Conservation (phyloP, 805 yeast genomes). For the Middelhovenomyces tepae region DNA sequence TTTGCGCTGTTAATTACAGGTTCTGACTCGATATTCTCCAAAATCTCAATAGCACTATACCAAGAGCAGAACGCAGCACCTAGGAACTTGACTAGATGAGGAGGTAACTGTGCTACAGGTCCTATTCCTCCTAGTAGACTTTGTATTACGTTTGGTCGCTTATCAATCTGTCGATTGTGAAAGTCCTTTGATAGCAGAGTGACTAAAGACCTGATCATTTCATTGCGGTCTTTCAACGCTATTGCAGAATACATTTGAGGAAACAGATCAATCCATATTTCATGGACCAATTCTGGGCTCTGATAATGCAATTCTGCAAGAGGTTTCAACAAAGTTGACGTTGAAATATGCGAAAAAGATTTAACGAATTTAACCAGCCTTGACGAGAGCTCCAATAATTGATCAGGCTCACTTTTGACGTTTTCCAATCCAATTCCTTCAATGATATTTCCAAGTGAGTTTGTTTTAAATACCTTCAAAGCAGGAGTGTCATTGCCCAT, state of each 20-base stretch:
- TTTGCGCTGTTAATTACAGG: slow-evolving; percentile 61
- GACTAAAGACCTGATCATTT: slow-evolving; percentile 73
- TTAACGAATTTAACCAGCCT: slow-evolving; percentile 24
- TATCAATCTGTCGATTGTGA: slow-evolving; percentile 82
- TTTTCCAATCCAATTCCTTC: slow-evolving; percentile 20
- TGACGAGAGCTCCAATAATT: slow-evolving; percentile 25
- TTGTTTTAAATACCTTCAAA: slow-evolving; percentile 9
- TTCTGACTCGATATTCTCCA: slow-evolving; percentile 58
- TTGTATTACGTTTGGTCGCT: slow-evolving; percentile 79
- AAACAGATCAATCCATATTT: slow-evolving; percentile 76
- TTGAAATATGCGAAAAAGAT: slow-evolving; percentile 35
- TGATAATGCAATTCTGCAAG: slow-evolving; percentile 74
- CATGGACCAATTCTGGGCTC: slow-evolving; percentile 68
- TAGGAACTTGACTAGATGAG: slow-evolving; percentile 81
- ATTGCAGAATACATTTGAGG: slow-evolving; percentile 71
- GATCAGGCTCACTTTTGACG: slow-evolving; percentile 25
- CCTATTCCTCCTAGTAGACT: slow-evolving; percentile 80
- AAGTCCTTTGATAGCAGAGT: slow-evolving; percentile 80
- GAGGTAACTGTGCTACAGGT: slow-evolving; percentile 67
- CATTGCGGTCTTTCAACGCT: slow-evolving; percentile 71
- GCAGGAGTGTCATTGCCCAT: slow-evolving; percentile 12
- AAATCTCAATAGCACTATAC: slow-evolving; percentile 78
- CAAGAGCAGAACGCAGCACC: slow-evolving; percentile 85
- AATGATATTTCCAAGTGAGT: slow-evolving; percentile 21
- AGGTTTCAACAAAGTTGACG: slow-evolving; percentile 53